A percentile compares a stretch with the other conserved stretches of the same genome.
Evolutionary conservation across 2,329 filamentous ascomycete species (phyloP).

Genomic region (Arthroderma sp.): DNA sequence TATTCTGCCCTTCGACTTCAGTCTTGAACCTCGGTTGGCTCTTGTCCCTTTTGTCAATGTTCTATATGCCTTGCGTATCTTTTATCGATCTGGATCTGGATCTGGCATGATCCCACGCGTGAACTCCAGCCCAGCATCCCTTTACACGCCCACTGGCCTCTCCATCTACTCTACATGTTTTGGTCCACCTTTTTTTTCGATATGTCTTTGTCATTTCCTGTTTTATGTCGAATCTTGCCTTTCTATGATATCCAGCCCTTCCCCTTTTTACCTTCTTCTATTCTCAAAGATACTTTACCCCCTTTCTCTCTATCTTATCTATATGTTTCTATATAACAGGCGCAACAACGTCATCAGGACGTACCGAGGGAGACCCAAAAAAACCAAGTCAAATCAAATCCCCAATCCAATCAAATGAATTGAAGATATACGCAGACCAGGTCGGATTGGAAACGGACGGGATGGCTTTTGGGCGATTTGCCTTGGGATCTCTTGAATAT

Average conservation of each 20-base stretch:
- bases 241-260: not conserved
- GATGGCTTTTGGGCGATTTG: not conserved
- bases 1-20: not conserved
- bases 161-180: not conserved
- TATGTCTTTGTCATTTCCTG: not conserved
- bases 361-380: not conserved
- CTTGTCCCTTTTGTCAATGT: not conserved
- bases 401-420: not conserved
- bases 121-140: not conserved
- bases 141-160: not conserved
- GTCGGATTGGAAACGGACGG: not conserved
- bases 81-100: too few relatives aligned
- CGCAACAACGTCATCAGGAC: not conserved
- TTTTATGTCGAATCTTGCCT: not conserved
- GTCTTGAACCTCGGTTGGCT: not conserved
- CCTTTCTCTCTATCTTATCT: not conserved
- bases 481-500: not conserved
- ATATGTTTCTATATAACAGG: not conserved
- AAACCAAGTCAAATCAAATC: not conserved
- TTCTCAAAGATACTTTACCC: not conserved
- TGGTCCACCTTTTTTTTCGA: not conserved
- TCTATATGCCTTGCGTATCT: conserved; percentile 1
- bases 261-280: not conserved
- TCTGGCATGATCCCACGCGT: too few relatives aligned
- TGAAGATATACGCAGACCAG: not conserved